A percentile compares a stretch with the other conserved stretches of the same genome.
phyloP scores from a whole-genome alignment of 2,329 filamentous ascomycete species.

The Whalleya microplaca region DNA sequence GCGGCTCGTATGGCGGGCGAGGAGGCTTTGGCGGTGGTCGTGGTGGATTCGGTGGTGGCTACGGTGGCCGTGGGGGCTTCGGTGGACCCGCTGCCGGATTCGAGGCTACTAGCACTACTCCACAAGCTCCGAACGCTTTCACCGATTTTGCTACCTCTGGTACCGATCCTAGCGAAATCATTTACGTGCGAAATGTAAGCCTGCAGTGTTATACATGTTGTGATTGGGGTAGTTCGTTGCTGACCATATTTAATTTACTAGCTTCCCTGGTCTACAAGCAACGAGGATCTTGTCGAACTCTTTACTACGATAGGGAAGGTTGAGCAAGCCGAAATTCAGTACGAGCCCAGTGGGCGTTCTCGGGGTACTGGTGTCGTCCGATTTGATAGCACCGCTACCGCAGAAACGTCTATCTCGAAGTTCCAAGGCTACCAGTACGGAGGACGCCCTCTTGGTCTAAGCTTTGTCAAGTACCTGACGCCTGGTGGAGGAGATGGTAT shows the following conservation, averaged over 20 bases:
- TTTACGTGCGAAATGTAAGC: constrained; percentile 97
- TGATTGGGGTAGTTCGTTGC: constrained; percentile 16
- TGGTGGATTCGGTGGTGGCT: constrained; percentile 7
- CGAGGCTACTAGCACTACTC: constrained; percentile 39
- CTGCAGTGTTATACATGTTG: neutral
- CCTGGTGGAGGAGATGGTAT: constrained; percentile 70
- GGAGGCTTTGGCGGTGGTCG: constrained; percentile 46
- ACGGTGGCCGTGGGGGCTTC: constrained; percentile 37
- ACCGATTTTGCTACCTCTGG: constrained; percentile 90
- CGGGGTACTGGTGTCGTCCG: constrained; percentile 95
- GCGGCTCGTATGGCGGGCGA: constrained; percentile 46
- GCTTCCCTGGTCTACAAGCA: constrained; percentile 99
- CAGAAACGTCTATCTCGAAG: constrained; percentile 92
- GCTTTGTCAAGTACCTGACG: constrained; percentile 91
- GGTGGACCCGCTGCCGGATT: constrained; percentile 47
- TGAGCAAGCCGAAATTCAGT: constrained; percentile 98
- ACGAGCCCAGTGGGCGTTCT: constrained; percentile 94
- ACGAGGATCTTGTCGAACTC: constrained; percentile 93
- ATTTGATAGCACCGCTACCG: constrained; percentile 81
- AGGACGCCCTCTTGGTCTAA: constrained; percentile 88
- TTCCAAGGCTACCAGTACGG: constrained; percentile 98
- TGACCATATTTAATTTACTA: constrained; percentile 45
- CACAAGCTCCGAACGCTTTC: constrained; percentile 80
- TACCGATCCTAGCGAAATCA: constrained; percentile 79
- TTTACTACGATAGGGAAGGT: constrained; percentile 99